A percentile compares a stretch with the other conserved stretches of the same genome.
phyloP scores from a whole-genome alignment of 2,329 filamentous ascomycete species.

The Dactylellina sp. region DNA sequence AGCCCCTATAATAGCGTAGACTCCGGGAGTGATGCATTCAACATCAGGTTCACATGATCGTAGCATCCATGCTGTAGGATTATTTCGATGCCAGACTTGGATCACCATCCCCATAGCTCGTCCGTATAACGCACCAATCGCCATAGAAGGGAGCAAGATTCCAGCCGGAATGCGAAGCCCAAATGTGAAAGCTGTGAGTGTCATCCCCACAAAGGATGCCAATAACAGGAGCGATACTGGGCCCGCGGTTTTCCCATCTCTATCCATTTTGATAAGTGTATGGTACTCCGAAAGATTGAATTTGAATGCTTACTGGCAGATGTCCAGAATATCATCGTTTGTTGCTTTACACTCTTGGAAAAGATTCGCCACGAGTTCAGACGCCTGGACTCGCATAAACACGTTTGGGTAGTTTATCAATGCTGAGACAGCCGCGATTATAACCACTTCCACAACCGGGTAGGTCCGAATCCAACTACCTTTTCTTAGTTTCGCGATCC shows the following conservation, averaged over 20 bases:
- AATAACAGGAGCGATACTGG: constrained; percentile 86
- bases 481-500: constrained; percentile 82
- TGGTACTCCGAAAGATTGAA: background rate
- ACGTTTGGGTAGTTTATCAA: constrained; percentile 94
- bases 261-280: background rate
- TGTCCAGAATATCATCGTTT: constrained; percentile 84
- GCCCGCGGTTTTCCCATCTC: constrained; percentile 70
- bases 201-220: constrained; percentile 84
- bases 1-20: constrained; percentile 95
- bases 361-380: constrained; percentile 88
- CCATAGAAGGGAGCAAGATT: constrained; percentile 95
- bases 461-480: constrained; percentile 73
- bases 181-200: constrained; percentile 88
- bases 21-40: constrained; percentile 90
- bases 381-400: constrained; percentile 93
- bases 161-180: constrained; percentile 94
- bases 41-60: constrained; percentile 83
- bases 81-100: constrained; percentile 84
- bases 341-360: constrained; percentile 90
- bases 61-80: constrained; percentile 82
- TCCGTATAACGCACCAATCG: constrained; percentile 89
- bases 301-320: constrained; percentile 74
- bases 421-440: constrained; percentile 84
- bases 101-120: constrained; percentile 89
- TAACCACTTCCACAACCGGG: constrained; percentile 81